Evolutionary conservation across 495 filamentous ascomycete species (phyloP).

Genomic region (Hypomontagnella monticulosa): DNA sequence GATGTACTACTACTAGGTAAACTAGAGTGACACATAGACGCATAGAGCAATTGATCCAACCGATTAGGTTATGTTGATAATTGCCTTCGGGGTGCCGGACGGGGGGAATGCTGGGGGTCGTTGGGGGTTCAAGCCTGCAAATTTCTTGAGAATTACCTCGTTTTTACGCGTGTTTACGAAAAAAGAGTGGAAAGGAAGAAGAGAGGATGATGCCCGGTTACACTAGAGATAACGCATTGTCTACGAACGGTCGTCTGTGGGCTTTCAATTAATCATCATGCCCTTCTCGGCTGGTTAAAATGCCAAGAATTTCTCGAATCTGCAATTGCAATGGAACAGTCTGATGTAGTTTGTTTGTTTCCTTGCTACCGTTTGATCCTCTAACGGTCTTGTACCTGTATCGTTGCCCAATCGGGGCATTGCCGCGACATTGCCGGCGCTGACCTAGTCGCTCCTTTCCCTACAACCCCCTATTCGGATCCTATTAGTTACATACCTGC

Average conservation of each 20-base stretch:
- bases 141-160: not conserved
- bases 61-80: constrained; percentile 36
- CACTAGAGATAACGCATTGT: constrained; percentile 35
- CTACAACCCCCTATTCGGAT: not conserved
- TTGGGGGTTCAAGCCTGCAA: constrained; percentile 22
- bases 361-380: constrained; percentile 29
- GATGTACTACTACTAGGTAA: not conserved
- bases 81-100: constrained; percentile 30
- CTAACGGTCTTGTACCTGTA: constrained; percentile 23
- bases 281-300: constrained; percentile 30
- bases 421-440: constrained; percentile 16
- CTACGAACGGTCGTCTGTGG: constrained; percentile 22
- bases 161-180: constrained; percentile 15
- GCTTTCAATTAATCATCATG: constrained; percentile 38
- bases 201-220: constrained; percentile 28
- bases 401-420: constrained; percentile 26
- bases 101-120: constrained; percentile 8
- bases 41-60: constrained; percentile 13
- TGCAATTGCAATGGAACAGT: constrained; percentile 31
- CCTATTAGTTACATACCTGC: too few species aligned
- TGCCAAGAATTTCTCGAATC: constrained; percentile 37
- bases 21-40: not conserved
- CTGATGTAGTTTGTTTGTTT: constrained; percentile 17
- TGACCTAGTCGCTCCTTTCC: constrained; percentile 18
- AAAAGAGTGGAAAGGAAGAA: constrained; percentile 12